phyloP scores from a whole-genome alignment of 164 flowering plant genomes.

The Kalanchoe fedtschenkoi region DNA sequence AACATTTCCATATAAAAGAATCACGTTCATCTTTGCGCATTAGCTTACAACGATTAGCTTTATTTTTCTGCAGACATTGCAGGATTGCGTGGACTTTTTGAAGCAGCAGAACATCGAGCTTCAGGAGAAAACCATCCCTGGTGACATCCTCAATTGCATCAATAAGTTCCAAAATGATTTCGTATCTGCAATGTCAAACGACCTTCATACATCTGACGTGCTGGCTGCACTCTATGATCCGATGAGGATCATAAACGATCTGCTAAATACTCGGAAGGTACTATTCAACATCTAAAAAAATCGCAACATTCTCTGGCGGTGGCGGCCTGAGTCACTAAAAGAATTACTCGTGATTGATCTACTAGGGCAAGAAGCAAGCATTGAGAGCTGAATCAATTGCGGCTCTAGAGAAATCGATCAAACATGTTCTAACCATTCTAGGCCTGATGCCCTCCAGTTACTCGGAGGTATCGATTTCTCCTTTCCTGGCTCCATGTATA shows the following conservation, averaged over 20 bases:
- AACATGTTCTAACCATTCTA: slow-evolving; percentile 40
- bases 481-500: not conserved
- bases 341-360: not conserved
- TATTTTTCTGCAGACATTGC: slow-evolving; percentile 55
- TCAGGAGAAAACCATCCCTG: slow-evolving; percentile 34
- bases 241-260: slow-evolving; percentile 74
- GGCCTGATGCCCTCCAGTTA: slow-evolving; percentile 80
- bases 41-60: slow-evolving; percentile 8
- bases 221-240: slow-evolving; percentile 82
- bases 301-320: not conserved
- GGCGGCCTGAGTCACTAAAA: not conserved
- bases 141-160: slow-evolving; percentile 36
- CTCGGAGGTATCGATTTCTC: slow-evolving; percentile 43
- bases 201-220: slow-evolving; percentile 75
- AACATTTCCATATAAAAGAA: not conserved
- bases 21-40: not conserved
- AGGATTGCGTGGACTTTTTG: slow-evolving; percentile 50
- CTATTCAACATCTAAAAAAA: not conserved
- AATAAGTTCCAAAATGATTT: slow-evolving; percentile 42
- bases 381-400: slow-evolving; percentile 57
- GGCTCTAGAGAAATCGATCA: slow-evolving; percentile 53
- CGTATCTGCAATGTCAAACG: slow-evolving; percentile 71
- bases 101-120: slow-evolving; percentile 22
- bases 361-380: slow-evolving; percentile 80
- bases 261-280: slow-evolving; percentile 91